These are phyloP conservation scores for Lomentospora prolificans DNA, from an alignment of 2,329 filamentous ascomycete genomes.

Conservation along the genomic window DNA sequence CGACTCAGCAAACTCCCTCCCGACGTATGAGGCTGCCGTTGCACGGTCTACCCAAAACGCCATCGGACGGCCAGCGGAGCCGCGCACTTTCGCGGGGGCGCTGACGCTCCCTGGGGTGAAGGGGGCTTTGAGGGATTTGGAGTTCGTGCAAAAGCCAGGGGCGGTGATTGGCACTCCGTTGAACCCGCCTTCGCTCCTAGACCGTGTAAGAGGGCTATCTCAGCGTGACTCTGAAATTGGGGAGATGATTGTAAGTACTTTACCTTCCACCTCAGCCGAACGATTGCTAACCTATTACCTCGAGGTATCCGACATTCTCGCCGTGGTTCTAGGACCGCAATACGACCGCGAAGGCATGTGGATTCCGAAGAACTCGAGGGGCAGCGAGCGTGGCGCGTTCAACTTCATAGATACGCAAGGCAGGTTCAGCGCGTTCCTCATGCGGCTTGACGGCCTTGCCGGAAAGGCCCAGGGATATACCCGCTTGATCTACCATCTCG, in stretches of 20 bases:
- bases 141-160: conserved; percentile 6
- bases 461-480: conserved; percentile 9
- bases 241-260: conserved; percentile 9
- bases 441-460: conserved; percentile 9
- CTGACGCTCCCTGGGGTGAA: conserved; percentile 2
- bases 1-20: neutral
- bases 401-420: conserved; percentile 9
- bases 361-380: neutral
- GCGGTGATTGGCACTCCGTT: neutral
- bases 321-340: conserved; percentile 4
- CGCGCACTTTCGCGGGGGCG: neutral
- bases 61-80: neutral
- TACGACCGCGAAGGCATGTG: conserved; percentile 9
- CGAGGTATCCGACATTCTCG: conserved; percentile 10
- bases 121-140: conserved; percentile 4
- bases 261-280: neutral
- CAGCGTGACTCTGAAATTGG: conserved; percentile 7
- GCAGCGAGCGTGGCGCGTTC: neutral
- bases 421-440: conserved; percentile 9
- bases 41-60: conserved; percentile 3
- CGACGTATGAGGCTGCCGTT: conserved; percentile 7
- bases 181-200: conserved; percentile 2
- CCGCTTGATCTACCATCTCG: conserved; percentile 9
- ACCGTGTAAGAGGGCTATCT: conserved; percentile 1
- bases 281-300: neutral